phyloP scores from a whole-genome alignment of 257 asterid species.

The Gynochthodes officinalis region DNA sequence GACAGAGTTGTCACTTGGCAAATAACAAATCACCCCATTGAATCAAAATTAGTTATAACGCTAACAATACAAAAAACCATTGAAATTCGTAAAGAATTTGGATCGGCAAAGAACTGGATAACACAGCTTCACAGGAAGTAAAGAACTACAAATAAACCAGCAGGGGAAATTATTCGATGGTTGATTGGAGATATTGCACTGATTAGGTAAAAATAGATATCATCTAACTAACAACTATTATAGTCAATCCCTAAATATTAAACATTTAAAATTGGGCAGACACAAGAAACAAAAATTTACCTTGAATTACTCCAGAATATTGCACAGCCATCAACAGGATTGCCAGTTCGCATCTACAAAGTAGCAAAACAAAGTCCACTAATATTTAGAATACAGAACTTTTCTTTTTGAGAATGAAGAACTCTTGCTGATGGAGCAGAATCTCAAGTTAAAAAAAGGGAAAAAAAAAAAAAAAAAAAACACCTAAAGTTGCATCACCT shows the following conservation, averaged over 20 bases:
- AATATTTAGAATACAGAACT: not conserved
- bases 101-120: not conserved
- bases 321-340: constrained; percentile 93
- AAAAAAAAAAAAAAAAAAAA: not conserved
- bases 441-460: not conserved
- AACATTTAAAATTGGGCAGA: constrained; percentile 10
- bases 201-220: not conserved
- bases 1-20: not conserved
- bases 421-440: not conserved
- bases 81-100: not conserved
- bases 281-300: constrained; percentile 36
- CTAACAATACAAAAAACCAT: no score
- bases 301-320: constrained; percentile 84
- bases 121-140: not conserved
- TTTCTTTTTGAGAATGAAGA: not conserved
- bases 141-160: not conserved
- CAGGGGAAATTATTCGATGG: not conserved
- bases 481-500: not conserved
- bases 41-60: not conserved
- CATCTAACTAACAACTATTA: not conserved
- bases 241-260: not conserved
- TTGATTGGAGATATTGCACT: not conserved
- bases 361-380: constrained; percentile 15
- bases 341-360: constrained; percentile 88
- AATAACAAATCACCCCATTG: not conserved